These are phyloP conservation scores for Ceratorhiza oryzae-sativae DNA, from an alignment of 1,284 basidiomycete genomes.

Conservation along the genomic window DNA sequence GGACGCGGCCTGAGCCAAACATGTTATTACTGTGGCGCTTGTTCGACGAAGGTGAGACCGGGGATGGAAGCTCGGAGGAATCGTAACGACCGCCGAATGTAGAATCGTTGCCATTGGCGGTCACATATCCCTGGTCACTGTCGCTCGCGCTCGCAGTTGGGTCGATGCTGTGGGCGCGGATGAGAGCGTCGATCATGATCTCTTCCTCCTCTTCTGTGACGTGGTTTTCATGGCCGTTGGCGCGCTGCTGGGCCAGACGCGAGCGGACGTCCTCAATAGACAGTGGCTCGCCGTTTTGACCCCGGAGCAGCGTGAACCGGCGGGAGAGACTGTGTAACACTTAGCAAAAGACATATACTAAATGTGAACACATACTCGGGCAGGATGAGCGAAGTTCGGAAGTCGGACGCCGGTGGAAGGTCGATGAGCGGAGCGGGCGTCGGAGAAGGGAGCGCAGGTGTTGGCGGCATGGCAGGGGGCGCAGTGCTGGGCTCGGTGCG, in stretches of 20 bases:
- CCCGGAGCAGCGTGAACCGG: slow-evolving; percentile 77
- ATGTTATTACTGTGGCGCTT: slow-evolving; percentile 83
- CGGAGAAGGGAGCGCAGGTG: slow-evolving; percentile 43
- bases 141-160: slow-evolving; percentile 15
- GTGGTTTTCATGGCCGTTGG: slow-evolving; percentile 67
- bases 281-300: slow-evolving; percentile 67
- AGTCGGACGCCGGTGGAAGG: slow-evolving; percentile 69
- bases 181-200: slow-evolving; percentile 75
- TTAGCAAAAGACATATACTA: slow-evolving; percentile 41
- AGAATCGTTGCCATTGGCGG: slow-evolving; percentile 27
- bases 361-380: slow-evolving; percentile 73
- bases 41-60: slow-evolving; percentile 48
- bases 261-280: slow-evolving; percentile 67
- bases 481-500: neutral
- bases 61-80: slow-evolving; percentile 26
- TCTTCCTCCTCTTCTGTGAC: slow-evolving; percentile 81
- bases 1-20: slow-evolving; percentile 76
- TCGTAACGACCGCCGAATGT: slow-evolving; percentile 7
- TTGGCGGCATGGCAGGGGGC: slow-evolving; percentile 38
- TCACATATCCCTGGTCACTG: slow-evolving; percentile 25
- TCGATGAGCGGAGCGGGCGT: slow-evolving; percentile 49
- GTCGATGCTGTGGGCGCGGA: slow-evolving; percentile 38
- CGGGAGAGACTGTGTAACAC: slow-evolving; percentile 67
- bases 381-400: slow-evolving; percentile 80
- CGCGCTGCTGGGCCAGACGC: slow-evolving; percentile 76